Evolutionary conservation across 305 asterid species (phyloP).

Genomic region (Petunia hybrid): DNA sequence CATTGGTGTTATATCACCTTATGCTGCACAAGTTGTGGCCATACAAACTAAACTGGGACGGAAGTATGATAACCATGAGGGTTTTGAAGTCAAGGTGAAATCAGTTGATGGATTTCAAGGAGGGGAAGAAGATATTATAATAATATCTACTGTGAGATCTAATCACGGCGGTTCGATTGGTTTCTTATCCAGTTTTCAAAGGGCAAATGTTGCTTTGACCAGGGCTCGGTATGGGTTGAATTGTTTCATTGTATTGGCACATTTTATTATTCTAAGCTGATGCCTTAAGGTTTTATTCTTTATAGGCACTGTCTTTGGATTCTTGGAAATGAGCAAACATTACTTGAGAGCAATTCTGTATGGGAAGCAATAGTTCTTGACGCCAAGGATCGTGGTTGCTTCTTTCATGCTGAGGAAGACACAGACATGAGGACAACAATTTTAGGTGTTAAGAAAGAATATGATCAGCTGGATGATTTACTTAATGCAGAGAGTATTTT

Average conservation of each 20-base stretch:
- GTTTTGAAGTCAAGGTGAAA: conserved; percentile 66
- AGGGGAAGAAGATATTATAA: conserved; percentile 73
- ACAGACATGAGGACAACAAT: conserved; percentile 50
- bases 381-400: conserved; percentile 62
- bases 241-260: not conserved
- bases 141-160: conserved; percentile 73
- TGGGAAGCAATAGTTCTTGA: conserved; percentile 63
- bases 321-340: conserved; percentile 70
- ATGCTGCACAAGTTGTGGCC: conserved; percentile 74
- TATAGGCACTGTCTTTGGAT: conserved; percentile 77
- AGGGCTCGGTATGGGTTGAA: conserved; percentile 68
- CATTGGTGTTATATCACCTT: conserved; percentile 79
- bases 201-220: conserved; percentile 78
- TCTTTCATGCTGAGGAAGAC: conserved; percentile 66
- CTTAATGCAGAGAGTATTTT: conserved; percentile 54
- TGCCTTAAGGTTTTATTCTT: conserved; percentile 17
- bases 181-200: conserved; percentile 57
- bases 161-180: conserved; percentile 62
- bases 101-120: conserved; percentile 86
- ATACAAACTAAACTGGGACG: conserved; percentile 49
- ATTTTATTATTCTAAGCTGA: conserved; percentile 2
- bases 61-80: conserved; percentile 44
- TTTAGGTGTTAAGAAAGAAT: conserved; percentile 58
- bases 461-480: conserved; percentile 66
- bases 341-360: conserved; percentile 51